Evolutionary conservation across 1,284 basidiomycete species (phyloP).

Genomic region (Cystobasidium sp.): DNA sequence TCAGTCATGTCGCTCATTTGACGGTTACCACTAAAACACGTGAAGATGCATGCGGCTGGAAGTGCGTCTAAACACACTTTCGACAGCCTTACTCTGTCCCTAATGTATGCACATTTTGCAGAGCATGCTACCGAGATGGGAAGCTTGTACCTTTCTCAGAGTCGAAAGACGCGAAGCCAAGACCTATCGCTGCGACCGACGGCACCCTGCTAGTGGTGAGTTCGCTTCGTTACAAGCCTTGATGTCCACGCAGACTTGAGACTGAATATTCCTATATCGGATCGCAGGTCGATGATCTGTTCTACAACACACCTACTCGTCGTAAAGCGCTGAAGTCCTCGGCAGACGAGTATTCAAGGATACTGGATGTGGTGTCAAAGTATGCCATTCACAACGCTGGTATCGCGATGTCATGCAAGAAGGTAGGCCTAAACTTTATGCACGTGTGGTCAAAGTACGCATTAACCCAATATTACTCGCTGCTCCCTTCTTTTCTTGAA

Average conservation of each 20-base stretch:
- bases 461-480: too few relatives aligned
- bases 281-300: slow-evolving; percentile 85
- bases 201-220: slow-evolving; percentile 83
- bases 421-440: slow-evolving; percentile 62
- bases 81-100: background rate
- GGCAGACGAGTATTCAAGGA: slow-evolving; percentile 89
- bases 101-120: slow-evolving; percentile 55
- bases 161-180: slow-evolving; percentile 69
- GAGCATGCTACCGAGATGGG: slow-evolving; percentile 80
- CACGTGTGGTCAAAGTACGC: background rate
- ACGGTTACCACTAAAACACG: slow-evolving; percentile 87
- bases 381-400: slow-evolving; percentile 92
- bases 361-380: slow-evolving; percentile 89
- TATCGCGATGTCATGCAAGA: slow-evolving; percentile 88
- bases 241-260: background rate
- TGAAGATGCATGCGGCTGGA: slow-evolving; percentile 79
- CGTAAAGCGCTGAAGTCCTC: slow-evolving; percentile 80
- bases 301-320: slow-evolving; percentile 91
- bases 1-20: slow-evolving; percentile 90
- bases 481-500: background rate
- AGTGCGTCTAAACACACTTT: slow-evolving; percentile 63
- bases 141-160: slow-evolving; percentile 69
- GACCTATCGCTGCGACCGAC: slow-evolving; percentile 89
- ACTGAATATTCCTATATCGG: slow-evolving; percentile 1
- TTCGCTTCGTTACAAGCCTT: background rate